These are phyloP conservation scores for Iodosphaeria phyllophila DNA, from an alignment of 2,329 filamentous ascomycete species.

Conservation along the genomic window DNA sequence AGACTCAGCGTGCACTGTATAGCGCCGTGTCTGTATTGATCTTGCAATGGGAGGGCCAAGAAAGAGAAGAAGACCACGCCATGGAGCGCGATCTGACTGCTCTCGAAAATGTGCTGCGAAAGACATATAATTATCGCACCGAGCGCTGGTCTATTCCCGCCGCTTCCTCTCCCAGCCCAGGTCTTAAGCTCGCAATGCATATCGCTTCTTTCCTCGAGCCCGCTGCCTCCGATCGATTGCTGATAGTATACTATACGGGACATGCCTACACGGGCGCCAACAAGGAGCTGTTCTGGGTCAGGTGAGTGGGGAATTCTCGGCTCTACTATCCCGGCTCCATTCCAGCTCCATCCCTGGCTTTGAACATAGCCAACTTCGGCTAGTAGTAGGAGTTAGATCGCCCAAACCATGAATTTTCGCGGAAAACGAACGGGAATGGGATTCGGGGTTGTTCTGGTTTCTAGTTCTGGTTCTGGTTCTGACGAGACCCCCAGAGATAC, in stretches of 20 bases:
- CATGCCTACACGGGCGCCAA: slow-evolving; percentile 38
- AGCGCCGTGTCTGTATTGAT: slow-evolving; percentile 39
- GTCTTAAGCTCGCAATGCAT: slow-evolving; percentile 39
- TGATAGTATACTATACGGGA: slow-evolving; percentile 47
- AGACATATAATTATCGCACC: slow-evolving; percentile 40
- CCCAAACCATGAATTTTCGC: no score
- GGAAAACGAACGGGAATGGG: no score
- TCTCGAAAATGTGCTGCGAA: slow-evolving; percentile 37
- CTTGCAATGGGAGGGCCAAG: slow-evolving; percentile 42
- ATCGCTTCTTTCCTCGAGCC: slow-evolving; percentile 41
- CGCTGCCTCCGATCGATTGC: slow-evolving; percentile 35
- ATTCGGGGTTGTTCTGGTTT: no score
- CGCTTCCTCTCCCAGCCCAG: slow-evolving; percentile 36
- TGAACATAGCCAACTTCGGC: no score
- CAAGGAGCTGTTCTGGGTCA: slow-evolving; percentile 46
- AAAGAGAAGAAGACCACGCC: slow-evolving; percentile 37
- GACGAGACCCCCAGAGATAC: slow-evolving; percentile 28
- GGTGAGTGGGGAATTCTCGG: slow-evolving; percentile 40
- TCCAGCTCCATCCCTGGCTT: no score
- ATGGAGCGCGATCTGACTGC: slow-evolving; percentile 32
- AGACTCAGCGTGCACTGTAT: slow-evolving; percentile 39
- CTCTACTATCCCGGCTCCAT: no score
- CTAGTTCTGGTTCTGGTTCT: slow-evolving; percentile 16
- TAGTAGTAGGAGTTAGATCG: no score
- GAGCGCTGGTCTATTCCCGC: slow-evolving; percentile 43